These are phyloP conservation scores for Leptographium galeiforme DNA, from an alignment of 2,329 filamentous ascomycete species.

Conservation along the genomic window DNA sequence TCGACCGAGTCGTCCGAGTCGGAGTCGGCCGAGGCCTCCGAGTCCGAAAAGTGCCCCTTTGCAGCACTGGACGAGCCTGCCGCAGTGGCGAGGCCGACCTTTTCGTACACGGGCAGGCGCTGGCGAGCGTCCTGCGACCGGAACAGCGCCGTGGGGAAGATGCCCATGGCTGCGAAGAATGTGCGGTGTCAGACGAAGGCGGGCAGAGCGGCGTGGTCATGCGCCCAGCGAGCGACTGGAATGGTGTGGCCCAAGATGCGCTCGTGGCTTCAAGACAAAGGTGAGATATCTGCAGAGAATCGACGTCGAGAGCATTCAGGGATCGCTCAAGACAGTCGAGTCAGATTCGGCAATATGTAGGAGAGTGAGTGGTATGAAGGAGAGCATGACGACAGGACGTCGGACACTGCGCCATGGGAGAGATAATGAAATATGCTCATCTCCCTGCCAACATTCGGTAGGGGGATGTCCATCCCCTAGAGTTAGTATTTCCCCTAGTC, in stretches of 20 bases:
- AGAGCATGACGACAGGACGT: no score
- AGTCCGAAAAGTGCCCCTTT: conserved; percentile 39
- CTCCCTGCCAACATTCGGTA: not conserved
- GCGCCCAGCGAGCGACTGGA: not conserved
- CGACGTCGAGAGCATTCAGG: no score
- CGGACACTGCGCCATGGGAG: no score
- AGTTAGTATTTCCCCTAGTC: not conserved
- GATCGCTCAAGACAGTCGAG: no score
- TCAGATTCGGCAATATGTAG: no score
- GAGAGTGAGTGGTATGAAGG: no score
- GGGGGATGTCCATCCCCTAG: not conserved
- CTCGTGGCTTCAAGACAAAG: not conserved
- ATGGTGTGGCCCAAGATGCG: not conserved
- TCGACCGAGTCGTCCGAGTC: conserved; percentile 19
- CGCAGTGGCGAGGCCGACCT: conserved; percentile 20
- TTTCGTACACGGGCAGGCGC: conserved; percentile 38
- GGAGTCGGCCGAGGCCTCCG: conserved; percentile 32
- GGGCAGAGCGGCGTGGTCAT: not conserved
- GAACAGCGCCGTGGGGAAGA: conserved; percentile 23
- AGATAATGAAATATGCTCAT: not conserved
- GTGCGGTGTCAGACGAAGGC: not conserved
- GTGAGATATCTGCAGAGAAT: not conserved
- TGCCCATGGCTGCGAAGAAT: conserved; percentile 27
- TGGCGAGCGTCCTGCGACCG: conserved; percentile 30
- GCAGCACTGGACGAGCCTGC: conserved; percentile 19